phyloP scores from a whole-genome alignment of 495 filamentous ascomycete genomes.

The Schizothecium vesticola region DNA sequence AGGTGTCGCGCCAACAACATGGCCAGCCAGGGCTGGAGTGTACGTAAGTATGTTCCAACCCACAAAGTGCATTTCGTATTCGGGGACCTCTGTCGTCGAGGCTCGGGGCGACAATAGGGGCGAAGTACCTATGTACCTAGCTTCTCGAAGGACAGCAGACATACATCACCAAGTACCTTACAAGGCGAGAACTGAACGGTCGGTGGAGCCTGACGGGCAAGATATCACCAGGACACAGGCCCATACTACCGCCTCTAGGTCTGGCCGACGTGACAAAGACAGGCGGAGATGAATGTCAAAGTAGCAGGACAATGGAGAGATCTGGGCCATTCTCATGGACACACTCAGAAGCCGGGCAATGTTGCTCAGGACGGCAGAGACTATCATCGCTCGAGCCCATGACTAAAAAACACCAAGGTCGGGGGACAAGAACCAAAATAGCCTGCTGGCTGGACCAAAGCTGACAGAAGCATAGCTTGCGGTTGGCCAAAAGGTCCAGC shows the following conservation, averaged over 20 bases:
- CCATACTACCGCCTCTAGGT: neutral
- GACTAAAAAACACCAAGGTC: neutral
- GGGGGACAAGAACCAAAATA: neutral
- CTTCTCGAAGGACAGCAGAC: neutral
- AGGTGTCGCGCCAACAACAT: too few relatives aligned
- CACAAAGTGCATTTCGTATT: too few relatives aligned
- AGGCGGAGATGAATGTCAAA: neutral
- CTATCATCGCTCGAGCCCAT: neutral
- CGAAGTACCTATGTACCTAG: neutral
- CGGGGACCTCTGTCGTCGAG: neutral
- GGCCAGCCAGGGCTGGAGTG: too few relatives aligned
- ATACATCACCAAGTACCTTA: neutral
- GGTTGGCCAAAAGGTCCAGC: neutral
- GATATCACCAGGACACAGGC: neutral
- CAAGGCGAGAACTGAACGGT: neutral
- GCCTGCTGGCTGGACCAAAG: neutral
- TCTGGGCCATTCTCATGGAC: neutral
- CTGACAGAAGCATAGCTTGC: neutral
- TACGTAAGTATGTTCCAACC: too few relatives aligned
- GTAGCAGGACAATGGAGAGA: neutral
- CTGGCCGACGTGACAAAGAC: neutral
- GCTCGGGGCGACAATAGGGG: neutral
- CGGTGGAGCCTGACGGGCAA: neutral
- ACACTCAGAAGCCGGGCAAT: neutral
- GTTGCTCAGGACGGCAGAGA: neutral